Conservation (phyloP, 116 monocot genomes). For the Trichopus zeylanicus region DNA sequence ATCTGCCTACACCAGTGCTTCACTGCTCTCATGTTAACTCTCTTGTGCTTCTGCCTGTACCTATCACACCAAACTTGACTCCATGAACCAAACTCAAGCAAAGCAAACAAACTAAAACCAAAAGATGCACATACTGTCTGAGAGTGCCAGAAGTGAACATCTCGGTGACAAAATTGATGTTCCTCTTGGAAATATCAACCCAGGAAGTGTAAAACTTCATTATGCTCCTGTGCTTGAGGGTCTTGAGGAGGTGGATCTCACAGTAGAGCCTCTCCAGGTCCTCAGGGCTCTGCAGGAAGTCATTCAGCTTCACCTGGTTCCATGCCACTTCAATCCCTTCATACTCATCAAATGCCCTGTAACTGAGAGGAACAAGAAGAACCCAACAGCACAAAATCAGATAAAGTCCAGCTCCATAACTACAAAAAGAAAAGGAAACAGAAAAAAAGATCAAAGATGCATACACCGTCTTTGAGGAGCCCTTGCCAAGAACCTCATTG, state of each 20-base stretch:
- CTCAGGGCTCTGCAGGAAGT: constrained; percentile 80
- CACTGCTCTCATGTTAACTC: constrained; percentile 57
- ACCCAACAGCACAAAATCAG: too few species aligned
- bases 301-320: constrained; percentile 90
- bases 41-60: constrained; percentile 57
- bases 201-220: constrained; percentile 96
- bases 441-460: constrained; percentile 5
- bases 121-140: constrained; percentile 44
- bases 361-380: constrained; percentile 28
- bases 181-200: constrained; percentile 82
- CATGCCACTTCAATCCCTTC: constrained; percentile 98
- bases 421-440: not conserved
- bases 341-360: constrained; percentile 91
- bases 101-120: not conserved
- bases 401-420: too few species aligned
- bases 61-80: constrained; percentile 7
- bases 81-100: not conserved
- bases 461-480: constrained; percentile 93
- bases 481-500: constrained; percentile 88
- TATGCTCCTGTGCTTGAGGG: constrained; percentile 90
- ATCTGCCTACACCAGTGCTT: constrained; percentile 76
- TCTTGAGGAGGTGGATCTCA: constrained; percentile 94
- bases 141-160: constrained; percentile 99
- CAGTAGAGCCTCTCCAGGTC: constrained; percentile 89
- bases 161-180: constrained; percentile 99